Base-by-base conservation (phyloP, 192 early-diverging fungal species). In the Rhizophagus sp. region DNA sequence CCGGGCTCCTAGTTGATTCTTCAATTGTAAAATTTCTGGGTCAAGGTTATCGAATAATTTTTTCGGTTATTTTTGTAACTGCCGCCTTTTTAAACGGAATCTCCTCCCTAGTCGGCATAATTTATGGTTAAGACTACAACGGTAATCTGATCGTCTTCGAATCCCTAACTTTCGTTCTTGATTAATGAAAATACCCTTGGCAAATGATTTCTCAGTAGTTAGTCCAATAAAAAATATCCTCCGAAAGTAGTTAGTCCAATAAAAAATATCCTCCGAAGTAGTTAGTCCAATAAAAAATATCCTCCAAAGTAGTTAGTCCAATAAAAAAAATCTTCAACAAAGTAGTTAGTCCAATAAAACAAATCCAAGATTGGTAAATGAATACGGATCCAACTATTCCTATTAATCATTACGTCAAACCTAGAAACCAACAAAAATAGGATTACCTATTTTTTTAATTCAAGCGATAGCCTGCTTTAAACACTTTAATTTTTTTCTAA, bases 301-400 rank as follows among this genome's bases (percentile, higher is more conserved):
- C 36, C 0, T 92, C 90, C 90, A 88, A 91, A 92, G 85, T 86
- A 91, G 92, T 91, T 88, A 90, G 90, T 90, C 92, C 90, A 88
- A 89, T 93, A 89, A 87, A 82, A 86, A 86, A 89, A 89, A 93
- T 93, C 91, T 2, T 4, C 36, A 2, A 4, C 90, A 88, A 91
- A 92, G 85, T 86, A 91, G 92, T 91, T 88, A 90, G 90, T 90
- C 92, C 90, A 88, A 89, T 93, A 89, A 87, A 82, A n/a, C n/a
- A 86, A 86, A 89, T 93, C 91, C 90, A 93, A 92, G 92, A 92
- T 92, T 91, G 88, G 89, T 88, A 88, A 90, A 86, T 88, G 90
- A 91, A 91, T 93, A 87, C 90, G 87, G 93, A 91, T 93, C 91
- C 90, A 92, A 92, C 90, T 91, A 90, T 91, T 88, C 88, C 91